Conservation (phyloP, 2,329 filamentous ascomycete genomes). For the Fusarium odoratissimum region DNA sequence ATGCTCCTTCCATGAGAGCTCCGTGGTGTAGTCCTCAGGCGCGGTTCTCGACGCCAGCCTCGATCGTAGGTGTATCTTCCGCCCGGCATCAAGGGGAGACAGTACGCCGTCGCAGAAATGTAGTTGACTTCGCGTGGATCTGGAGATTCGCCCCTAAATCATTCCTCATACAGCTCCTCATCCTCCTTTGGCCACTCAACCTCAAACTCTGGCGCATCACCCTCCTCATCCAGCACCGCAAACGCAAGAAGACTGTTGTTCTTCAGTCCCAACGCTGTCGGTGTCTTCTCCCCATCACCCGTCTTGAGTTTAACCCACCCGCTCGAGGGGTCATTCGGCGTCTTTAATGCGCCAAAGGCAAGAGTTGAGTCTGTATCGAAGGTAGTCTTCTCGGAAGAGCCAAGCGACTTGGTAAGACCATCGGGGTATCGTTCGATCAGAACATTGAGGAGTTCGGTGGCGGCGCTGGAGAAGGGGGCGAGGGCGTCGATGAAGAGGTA, state of each 20-base stretch:
- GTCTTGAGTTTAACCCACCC: slow-evolving; percentile 63
- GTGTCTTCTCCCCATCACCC: slow-evolving; percentile 51
- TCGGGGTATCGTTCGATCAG: slow-evolving; percentile 67
- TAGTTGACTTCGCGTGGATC: too few relatives aligned
- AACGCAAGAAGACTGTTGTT: slow-evolving; percentile 64
- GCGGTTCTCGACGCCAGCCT: too few relatives aligned
- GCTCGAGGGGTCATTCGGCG: slow-evolving; percentile 56
- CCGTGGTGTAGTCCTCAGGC: not conserved
- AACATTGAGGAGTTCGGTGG: slow-evolving; percentile 67
- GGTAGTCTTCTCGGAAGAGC: slow-evolving; percentile 49
- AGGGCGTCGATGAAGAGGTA: slow-evolving; percentile 73
- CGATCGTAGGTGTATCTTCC: not conserved
- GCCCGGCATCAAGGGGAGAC: not conserved
- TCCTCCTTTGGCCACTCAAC: slow-evolving; percentile 61
- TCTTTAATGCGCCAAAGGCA: slow-evolving; percentile 59
- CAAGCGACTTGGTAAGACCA: slow-evolving; percentile 58
- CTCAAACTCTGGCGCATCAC: slow-evolving; percentile 56
- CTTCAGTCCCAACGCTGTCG: slow-evolving; percentile 56
- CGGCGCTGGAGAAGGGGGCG: slow-evolving; percentile 67
- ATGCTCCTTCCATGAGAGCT: not conserved
- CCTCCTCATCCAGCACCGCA: slow-evolving; percentile 54
- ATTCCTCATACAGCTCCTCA: slow-evolving; percentile 49
- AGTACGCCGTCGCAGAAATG: not conserved
- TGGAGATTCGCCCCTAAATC: fast-evolving
- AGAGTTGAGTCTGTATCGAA: slow-evolving; percentile 57